Conservation (phyloP, 202 grass and related monocot species). For the Hordeum pubiflorum region DNA sequence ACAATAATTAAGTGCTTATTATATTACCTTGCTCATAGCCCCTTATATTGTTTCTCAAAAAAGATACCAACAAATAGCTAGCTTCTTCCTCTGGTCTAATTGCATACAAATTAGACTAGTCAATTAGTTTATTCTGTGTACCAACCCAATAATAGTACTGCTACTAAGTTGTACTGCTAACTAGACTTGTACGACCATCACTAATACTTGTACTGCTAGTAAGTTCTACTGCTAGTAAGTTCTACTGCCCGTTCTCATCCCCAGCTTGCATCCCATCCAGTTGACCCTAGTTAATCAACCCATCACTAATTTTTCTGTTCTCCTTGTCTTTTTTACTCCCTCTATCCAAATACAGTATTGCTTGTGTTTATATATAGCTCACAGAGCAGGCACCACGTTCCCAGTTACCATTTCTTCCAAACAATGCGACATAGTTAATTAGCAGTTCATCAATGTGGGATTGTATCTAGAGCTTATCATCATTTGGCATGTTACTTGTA, state of each 20-base stretch:
- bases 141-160: not conserved
- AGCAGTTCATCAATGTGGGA: not conserved
- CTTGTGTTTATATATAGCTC: not conserved
- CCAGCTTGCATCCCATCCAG: not conserved
- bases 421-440: not conserved
- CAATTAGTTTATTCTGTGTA: not conserved
- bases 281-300: not conserved
- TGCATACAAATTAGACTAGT: not conserved
- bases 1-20: not conserved
- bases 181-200: too few species aligned
- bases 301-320: not conserved
- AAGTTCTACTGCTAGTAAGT: not conserved
- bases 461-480: not conserved
- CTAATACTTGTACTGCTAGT: too few species aligned
- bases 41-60: not conserved
- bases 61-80: not conserved
- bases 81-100: not conserved
- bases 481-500: not conserved
- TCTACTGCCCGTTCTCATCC: too few species aligned
- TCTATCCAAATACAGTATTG: too few species aligned
- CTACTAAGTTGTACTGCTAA: not conserved
- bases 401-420: not conserved
- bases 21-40: not conserved
- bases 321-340: not conserved
- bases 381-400: not conserved